Conservation (phyloP, 1,284 basidiomycete genomes). For the Quambalaria eucalypti region DNA sequence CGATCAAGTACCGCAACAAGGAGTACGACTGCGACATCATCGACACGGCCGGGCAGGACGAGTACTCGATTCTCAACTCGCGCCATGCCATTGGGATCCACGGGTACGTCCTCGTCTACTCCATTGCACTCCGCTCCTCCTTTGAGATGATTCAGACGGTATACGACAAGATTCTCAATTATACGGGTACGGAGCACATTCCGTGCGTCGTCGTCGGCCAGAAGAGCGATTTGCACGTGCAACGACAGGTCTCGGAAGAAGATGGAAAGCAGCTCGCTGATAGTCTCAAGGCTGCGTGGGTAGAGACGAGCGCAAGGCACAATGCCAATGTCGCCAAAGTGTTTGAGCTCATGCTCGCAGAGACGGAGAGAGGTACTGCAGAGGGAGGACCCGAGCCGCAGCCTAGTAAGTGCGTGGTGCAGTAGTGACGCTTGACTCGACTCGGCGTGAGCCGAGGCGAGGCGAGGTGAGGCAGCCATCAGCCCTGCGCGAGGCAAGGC, state of each 20-base stretch:
- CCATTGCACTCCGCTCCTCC: conserved; percentile 77
- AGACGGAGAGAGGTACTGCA: conserved; percentile 35
- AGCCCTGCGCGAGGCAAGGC: too few species aligned
- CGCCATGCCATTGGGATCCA: conserved; percentile 75
- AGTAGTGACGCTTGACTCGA: too few species aligned
- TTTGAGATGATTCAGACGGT: conserved; percentile 95
- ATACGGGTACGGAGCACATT: conserved; percentile 76
- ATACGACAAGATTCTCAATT: conserved; percentile 94
- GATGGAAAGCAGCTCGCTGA: conserved; percentile 42
- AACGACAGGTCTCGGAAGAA: conserved; percentile 51
- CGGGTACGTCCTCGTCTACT: conserved; percentile 85
- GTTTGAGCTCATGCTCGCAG: conserved; percentile 40
- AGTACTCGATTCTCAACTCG: conserved; percentile 70
- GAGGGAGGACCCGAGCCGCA: conserved; percentile 36
- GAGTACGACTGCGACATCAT: conserved; percentile 95
- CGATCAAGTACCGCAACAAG: conserved; percentile 68
- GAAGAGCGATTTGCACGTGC: conserved; percentile 71
- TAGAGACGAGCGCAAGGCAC: conserved; percentile 43
- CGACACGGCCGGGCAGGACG: conserved; percentile 96
- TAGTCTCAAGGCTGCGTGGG: conserved; percentile 38
- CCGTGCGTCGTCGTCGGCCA: conserved; percentile 95
- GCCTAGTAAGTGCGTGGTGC: conserved; percentile 38
- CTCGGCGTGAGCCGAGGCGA: too few species aligned
- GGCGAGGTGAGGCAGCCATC: too few species aligned
- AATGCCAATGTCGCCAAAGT: conserved; percentile 44